These are phyloP conservation scores for Annona cherimola DNA, from an alignment of 164 flowering plant species.

Conservation along the genomic window DNA sequence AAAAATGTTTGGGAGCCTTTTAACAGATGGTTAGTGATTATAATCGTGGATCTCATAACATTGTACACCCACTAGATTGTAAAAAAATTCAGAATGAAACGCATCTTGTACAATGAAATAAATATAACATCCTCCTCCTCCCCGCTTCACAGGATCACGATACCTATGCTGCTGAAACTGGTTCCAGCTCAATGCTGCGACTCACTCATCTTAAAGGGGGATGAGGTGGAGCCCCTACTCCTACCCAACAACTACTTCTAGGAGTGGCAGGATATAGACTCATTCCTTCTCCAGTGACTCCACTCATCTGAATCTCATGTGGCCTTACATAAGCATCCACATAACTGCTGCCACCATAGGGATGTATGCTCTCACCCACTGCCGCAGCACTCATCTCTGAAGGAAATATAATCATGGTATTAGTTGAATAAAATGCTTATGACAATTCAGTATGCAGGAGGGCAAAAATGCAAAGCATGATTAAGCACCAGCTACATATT, in stretches of 20 bases:
- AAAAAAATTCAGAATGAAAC: too few relatives aligned
- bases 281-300: conserved; percentile 24
- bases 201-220: conserved; percentile 11
- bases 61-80: too few relatives aligned
- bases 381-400: conserved; percentile 19
- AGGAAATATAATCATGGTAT: not conserved
- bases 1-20: too few relatives aligned
- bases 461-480: not conserved
- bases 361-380: conserved; percentile 23
- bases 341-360: conserved; percentile 21
- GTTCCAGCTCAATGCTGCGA: not conserved
- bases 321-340: conserved; percentile 36
- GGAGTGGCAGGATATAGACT: conserved; percentile 14
- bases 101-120: too few relatives aligned
- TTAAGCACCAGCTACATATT: too few relatives aligned
- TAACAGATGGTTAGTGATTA: too few relatives aligned
- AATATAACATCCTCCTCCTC: too few relatives aligned
- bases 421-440: not conserved
- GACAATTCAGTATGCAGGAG: not conserved
- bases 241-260: conserved; percentile 4
- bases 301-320: conserved; percentile 21
- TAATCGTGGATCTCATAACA: too few relatives aligned
- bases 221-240: conserved; percentile 1
- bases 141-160: too few relatives aligned
- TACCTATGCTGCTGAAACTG: too few relatives aligned